These are phyloP conservation scores for Sclerotinia sclerotiorum DNA, from an alignment of 2,329 filamentous ascomycete species.

Conservation along the genomic window DNA sequence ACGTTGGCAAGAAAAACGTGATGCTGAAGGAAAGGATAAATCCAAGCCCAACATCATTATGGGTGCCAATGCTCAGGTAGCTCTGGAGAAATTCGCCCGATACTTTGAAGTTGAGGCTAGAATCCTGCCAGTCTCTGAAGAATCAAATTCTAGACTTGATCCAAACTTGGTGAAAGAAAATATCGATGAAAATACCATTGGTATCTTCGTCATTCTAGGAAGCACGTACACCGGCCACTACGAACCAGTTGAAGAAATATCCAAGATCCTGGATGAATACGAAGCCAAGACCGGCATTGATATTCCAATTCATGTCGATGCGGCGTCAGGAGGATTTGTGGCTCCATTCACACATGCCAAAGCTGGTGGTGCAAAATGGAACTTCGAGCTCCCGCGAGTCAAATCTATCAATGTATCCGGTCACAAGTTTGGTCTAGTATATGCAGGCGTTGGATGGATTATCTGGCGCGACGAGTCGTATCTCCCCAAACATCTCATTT, in stretches of 20 bases:
- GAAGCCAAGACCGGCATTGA: constrained; percentile 60
- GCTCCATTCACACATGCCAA: constrained; percentile 59
- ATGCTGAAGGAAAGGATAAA: constrained; percentile 60
- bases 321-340: constrained; percentile 60
- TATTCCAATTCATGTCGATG: constrained; percentile 68
- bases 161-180: constrained; percentile 63
- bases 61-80: constrained; percentile 72
- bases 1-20: constrained; percentile 67
- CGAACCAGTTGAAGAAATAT: constrained; percentile 68
- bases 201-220: constrained; percentile 71
- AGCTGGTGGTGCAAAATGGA: constrained; percentile 59
- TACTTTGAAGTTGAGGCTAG: constrained; percentile 73
- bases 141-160: constrained; percentile 62
- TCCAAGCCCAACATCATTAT: constrained; percentile 70
- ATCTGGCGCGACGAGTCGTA: constrained; percentile 65
- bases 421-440: constrained; percentile 64
- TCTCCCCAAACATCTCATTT: constrained; percentile 66
- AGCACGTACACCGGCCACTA: constrained; percentile 74
- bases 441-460: constrained; percentile 69
- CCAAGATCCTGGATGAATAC: constrained; percentile 62
- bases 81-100: constrained; percentile 69
- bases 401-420: constrained; percentile 67
- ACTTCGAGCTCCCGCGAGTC: constrained; percentile 61
- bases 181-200: constrained; percentile 74
- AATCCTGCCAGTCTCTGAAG: constrained; percentile 61